Base-by-base conservation (phyloP, 2,329 filamentous ascomycete genomes). In the Orbilia oligospora region DNA sequence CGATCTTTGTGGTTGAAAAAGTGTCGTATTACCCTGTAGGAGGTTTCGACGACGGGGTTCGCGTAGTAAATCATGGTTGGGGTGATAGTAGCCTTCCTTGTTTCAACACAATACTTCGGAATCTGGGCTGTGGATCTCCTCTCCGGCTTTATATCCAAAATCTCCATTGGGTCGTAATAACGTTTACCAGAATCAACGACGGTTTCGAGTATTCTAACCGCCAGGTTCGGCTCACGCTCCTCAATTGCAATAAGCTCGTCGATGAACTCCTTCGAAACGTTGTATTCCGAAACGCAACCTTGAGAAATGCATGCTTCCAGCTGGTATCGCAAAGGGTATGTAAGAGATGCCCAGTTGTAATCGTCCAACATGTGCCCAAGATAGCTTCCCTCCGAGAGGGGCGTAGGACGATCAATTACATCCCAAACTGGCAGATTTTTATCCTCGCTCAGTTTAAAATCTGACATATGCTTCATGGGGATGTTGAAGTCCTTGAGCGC, bases 261-360 rank as follows among this genome's bases (percentile, higher is more conserved):
- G 1, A 97, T 85, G 80, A 98, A 98, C 1, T 89, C 87, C 0
- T 84, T 83, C 0, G 86, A 88, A 53, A 98, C 88, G 56, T 88
- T 92, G 83, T 93, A 89, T 83, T 97, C 95, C 67, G 91, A 91
- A 12, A 99, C 85, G 24, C 90, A 87, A 0, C 91, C 90, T 30
- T 91, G 89, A 0, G 94, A 97, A n/a, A 98, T 87, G 83, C 95
- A 98, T 0, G 93, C 94, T 83, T 99, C 95, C 0, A 99, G 88
- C 83, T 97, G 94, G 83, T 98, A 99, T 16, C 93, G 89, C 0
- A 97, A 89, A 0, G 90, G 85, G 79, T 94, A 97, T 0, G 89
- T 85, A 3, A 95, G 86, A 69, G 84, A 80, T 33, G 86, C 81
- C 84, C 77, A 80, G 81, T 86, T 83, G 22, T 82, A 76, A 80